Evolutionary conservation across 1,139 yeast species (phyloP).

Genomic region (Candida tetrigidarum): DNA sequence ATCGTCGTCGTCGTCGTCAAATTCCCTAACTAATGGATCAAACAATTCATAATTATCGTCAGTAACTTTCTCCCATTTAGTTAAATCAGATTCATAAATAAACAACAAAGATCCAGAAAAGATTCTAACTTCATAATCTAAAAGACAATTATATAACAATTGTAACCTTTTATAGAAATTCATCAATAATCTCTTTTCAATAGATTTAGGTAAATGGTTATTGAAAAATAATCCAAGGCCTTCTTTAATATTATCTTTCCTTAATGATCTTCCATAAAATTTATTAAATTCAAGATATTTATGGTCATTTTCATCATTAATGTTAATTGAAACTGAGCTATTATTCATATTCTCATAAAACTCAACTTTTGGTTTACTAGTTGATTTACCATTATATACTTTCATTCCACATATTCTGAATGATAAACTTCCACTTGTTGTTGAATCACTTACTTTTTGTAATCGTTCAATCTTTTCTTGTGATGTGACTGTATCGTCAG

Average conservation of each 20-base stretch:
- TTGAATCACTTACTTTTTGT: constrained; percentile 60
- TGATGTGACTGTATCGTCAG: constrained; percentile 60
- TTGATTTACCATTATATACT: constrained; percentile 32
- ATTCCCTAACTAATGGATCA: constrained; percentile 42
- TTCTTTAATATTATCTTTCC: constrained; percentile 41
- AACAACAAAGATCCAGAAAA: constrained; percentile 77
- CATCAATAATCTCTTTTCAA: constrained; percentile 29
- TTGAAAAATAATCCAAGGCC: constrained; percentile 52
- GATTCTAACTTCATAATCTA: constrained; percentile 65
- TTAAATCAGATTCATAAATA: constrained; percentile 69
- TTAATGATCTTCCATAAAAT: constrained; percentile 67
- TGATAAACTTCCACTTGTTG: constrained; percentile 80
- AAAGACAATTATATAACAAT: constrained; percentile 63
- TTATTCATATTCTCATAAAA: constrained; percentile 22
- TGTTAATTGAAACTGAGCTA: constrained; percentile 17
- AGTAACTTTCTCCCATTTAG: constrained; percentile 43
- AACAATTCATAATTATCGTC: constrained; percentile 31
- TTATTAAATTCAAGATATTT: constrained; percentile 62
- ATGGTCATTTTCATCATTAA: constrained; percentile 24
- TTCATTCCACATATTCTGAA: constrained; percentile 92
- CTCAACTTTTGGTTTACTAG: constrained; percentile 11
- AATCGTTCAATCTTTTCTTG: constrained; percentile 66
- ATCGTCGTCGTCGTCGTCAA: constrained; percentile 30
- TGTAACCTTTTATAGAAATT: constrained; percentile 62
- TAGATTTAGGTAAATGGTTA: constrained; percentile 11